A percentile compares a stretch with the other conserved stretches of the same genome.
phyloP scores from a whole-genome alignment of 164 flowering plant species.

The Chimonanthus salicifolius region DNA sequence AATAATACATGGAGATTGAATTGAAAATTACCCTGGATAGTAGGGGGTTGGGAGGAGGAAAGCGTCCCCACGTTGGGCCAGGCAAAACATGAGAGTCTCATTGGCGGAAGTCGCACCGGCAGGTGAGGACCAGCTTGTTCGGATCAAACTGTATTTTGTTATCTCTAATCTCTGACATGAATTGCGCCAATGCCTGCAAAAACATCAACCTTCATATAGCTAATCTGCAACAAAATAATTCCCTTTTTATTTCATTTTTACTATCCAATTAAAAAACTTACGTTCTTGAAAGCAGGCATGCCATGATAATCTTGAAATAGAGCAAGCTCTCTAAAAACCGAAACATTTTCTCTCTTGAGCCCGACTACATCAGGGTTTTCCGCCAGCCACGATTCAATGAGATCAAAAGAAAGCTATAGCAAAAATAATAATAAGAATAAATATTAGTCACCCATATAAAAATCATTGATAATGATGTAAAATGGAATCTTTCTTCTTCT shows the following conservation, averaged over 20 bases:
- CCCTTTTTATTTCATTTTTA: too few species aligned
- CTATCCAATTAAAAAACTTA: conserved; percentile 5
- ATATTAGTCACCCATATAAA: too few species aligned
- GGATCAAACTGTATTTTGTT: conserved; percentile 36
- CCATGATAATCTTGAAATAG: conserved; percentile 55
- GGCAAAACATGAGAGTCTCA: conserved; percentile 42
- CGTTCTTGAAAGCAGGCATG: conserved; percentile 41
- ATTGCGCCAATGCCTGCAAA: conserved; percentile 31
- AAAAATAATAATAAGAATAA: too few species aligned
- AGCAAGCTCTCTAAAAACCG: conserved; percentile 42
- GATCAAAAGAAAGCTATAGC: conserved; percentile 38
- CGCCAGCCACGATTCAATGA: conserved; percentile 42
- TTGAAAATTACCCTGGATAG: conserved; percentile 36
- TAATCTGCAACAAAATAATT: not conserved
- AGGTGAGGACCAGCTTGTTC: conserved; percentile 37
- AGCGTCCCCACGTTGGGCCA: conserved; percentile 45
- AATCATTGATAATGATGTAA: too few species aligned
- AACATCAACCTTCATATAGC: not conserved
- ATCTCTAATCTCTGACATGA: conserved; percentile 41
- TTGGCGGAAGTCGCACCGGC: conserved; percentile 52
- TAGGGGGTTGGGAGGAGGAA: conserved; percentile 44
- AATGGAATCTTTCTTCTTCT: too few species aligned
- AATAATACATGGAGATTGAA: not conserved
- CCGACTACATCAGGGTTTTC: conserved; percentile 23
- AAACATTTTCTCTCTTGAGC: conserved; percentile 24